These are phyloP conservation scores for Fusarium acutatum DNA, from an alignment of 2,329 filamentous ascomycete species.

Conservation along the genomic window DNA sequence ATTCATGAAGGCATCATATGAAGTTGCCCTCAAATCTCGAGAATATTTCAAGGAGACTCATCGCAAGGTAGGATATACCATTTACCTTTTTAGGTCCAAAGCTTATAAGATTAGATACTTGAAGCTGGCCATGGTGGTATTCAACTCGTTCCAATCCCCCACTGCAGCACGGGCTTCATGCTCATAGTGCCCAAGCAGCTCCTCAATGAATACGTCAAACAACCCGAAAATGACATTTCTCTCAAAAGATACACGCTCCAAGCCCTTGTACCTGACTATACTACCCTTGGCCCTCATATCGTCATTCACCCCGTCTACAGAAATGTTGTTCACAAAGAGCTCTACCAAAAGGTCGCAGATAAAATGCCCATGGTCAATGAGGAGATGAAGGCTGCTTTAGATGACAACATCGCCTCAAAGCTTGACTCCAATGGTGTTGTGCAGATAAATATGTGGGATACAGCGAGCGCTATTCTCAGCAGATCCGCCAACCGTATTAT, in stretches of 20 bases:
- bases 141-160: slow-evolving; percentile 19
- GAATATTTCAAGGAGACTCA: slow-evolving; percentile 15
- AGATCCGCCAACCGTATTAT: slow-evolving; percentile 25
- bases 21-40: slow-evolving; percentile 11
- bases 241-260: slow-evolving; percentile 23
- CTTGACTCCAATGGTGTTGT: background rate
- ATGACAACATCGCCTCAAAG: slow-evolving; percentile 13
- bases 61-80: background rate
- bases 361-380: slow-evolving; percentile 23
- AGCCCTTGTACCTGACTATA: slow-evolving; percentile 18
- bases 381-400: slow-evolving; percentile 12
- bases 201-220: slow-evolving; percentile 19
- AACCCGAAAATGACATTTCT: slow-evolving; percentile 20
- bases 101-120: background rate
- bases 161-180: slow-evolving; percentile 22
- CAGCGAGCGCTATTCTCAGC: slow-evolving; percentile 14
- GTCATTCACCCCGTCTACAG: slow-evolving; percentile 24
- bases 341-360: slow-evolving; percentile 16
- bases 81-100: rapidly evolving
- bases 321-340: slow-evolving; percentile 17
- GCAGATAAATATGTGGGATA: slow-evolving; percentile 25
- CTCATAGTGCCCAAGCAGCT: slow-evolving; percentile 22
- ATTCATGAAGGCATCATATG: slow-evolving; percentile 12
- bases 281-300: slow-evolving; percentile 14
- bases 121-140: slow-evolving; percentile 12